Conservation (phyloP, 164 flowering plant genomes). For the Aristolochia contorta region DNA sequence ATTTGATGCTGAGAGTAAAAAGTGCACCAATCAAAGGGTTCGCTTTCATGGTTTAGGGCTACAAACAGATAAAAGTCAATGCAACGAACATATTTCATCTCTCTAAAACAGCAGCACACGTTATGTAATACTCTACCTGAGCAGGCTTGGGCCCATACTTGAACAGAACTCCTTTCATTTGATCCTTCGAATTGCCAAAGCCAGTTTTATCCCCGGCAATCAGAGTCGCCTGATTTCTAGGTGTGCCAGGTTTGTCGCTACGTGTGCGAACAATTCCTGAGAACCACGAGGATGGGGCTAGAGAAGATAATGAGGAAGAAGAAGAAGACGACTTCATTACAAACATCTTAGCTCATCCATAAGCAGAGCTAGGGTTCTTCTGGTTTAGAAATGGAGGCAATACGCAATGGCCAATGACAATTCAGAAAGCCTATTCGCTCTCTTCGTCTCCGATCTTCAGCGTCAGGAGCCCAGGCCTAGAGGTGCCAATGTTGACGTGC, state of each 20-base stretch:
- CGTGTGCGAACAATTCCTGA: conserved; percentile 74
- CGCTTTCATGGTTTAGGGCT: no score
- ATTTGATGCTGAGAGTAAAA: neutral
- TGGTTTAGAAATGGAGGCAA: no score
- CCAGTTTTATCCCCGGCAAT: conserved; percentile 22
- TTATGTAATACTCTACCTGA: conserved; percentile 36
- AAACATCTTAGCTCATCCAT: neutral
- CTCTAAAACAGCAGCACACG: neutral
- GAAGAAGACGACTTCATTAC: conserved; percentile 4
- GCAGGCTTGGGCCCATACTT: conserved; percentile 70
- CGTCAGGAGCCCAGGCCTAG: no score
- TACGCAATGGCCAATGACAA: no score
- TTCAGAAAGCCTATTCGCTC: no score
- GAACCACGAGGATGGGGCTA: conserved; percentile 42
- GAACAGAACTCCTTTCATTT: conserved; percentile 71
- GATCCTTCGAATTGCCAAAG: conserved; percentile 44
- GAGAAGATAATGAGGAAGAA: conserved; percentile 1
- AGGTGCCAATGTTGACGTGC: no score
- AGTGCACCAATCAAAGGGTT: neutral
- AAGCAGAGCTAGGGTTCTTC: neutral
- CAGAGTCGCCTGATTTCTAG: conserved; percentile 24
- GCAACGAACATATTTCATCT: neutral
- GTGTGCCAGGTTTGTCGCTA: conserved; percentile 19
- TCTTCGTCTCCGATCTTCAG: no score
- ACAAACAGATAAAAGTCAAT: neutral